phyloP scores from a whole-genome alignment of 768 basidiomycete genomes.

The Leccinum arenicola region DNA sequence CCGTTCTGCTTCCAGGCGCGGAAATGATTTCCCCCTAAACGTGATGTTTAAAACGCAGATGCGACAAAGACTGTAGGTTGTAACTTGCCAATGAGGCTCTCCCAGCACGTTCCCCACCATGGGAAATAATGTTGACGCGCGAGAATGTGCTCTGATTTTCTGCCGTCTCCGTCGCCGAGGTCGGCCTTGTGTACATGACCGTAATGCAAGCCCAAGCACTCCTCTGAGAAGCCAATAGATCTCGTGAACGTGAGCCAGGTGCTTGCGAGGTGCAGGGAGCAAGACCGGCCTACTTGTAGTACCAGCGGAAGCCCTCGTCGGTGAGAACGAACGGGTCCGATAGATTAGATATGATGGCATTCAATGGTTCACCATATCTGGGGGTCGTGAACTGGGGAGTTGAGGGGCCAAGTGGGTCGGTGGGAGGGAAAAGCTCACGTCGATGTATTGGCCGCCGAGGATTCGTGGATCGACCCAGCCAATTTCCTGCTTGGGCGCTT shows the following conservation, averaged over 20 bases:
- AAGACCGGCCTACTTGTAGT: slow-evolving; percentile 51
- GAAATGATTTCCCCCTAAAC: slow-evolving; percentile 80
- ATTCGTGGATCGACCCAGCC: slow-evolving; percentile 69
- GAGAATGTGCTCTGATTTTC: slow-evolving; percentile 65
- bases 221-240: slow-evolving; percentile 79
- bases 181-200: slow-evolving; percentile 77
- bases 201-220: slow-evolving; percentile 78
- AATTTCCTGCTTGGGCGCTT: slow-evolving; percentile 22
- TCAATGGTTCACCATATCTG: slow-evolving; percentile 75
- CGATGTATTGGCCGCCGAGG: slow-evolving; percentile 71
- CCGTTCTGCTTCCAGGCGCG: slow-evolving; percentile 90
- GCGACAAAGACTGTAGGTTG: background rate
- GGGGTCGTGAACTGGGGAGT: slow-evolving; percentile 58
- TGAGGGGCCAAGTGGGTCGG: background rate
- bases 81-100: slow-evolving; percentile 62
- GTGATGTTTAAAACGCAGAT: slow-evolving; percentile 3
- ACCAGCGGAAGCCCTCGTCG: slow-evolving; percentile 64
- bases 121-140: slow-evolving; percentile 79
- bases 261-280: background rate
- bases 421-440: slow-evolving; percentile 47
- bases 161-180: slow-evolving; percentile 78
- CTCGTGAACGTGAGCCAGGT: slow-evolving; percentile 31
- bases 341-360: slow-evolving; percentile 73
- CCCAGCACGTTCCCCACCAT: slow-evolving; percentile 85
- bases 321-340: slow-evolving; percentile 83